phyloP scores from a whole-genome alignment of 163 green algal genomes.

The Prototheca wickerhamii region DNA sequence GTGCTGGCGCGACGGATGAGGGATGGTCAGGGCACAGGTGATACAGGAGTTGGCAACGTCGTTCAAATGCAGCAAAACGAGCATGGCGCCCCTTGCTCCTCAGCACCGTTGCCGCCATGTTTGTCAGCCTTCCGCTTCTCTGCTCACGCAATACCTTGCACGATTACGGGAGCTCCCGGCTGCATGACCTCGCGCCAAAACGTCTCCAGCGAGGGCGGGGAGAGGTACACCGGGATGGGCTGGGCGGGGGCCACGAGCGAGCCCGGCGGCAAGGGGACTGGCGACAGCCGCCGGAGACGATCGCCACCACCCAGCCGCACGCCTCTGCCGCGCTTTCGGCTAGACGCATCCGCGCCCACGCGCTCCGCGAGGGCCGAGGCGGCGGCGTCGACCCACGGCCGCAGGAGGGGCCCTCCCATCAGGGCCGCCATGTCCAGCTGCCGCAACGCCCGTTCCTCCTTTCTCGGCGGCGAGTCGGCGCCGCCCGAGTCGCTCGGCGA shows the following conservation, averaged over 20 bases:
- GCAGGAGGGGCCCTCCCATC: slow-evolving; percentile 59
- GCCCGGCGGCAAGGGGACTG: slow-evolving; percentile 17
- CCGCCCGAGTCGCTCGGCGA: not conserved
- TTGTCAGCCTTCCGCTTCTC: not conserved
- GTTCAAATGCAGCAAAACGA: too few species aligned
- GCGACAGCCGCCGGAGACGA: not conserved
- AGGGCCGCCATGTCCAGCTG: slow-evolving; percentile 63
- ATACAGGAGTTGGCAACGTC: too few species aligned
- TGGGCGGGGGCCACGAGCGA: slow-evolving; percentile 14
- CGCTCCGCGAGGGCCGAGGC: slow-evolving; percentile 14
- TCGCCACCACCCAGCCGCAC: not conserved
- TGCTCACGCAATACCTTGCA: slow-evolving; percentile 19
- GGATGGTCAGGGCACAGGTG: not conserved
- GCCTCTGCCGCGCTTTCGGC: not conserved
- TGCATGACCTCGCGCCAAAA: slow-evolving; percentile 34
- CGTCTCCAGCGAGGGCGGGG: slow-evolving; percentile 35
- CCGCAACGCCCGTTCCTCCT: slow-evolving; percentile 20
- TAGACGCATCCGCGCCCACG: not conserved
- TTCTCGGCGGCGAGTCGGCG: too few species aligned
- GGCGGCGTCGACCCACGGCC: slow-evolving; percentile 26
- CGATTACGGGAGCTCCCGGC: slow-evolving; percentile 15
- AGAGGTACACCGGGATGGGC: not conserved
- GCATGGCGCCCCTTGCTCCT: too few species aligned
- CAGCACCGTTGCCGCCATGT: too few species aligned
- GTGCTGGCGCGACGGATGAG: slow-evolving; percentile 2